Percentiles rank a stretch among this genome's conserved stretches.
phyloP scores from a whole-genome alignment of 2,329 filamentous ascomycete genomes.

The Pleurostoma richardsiae region DNA sequence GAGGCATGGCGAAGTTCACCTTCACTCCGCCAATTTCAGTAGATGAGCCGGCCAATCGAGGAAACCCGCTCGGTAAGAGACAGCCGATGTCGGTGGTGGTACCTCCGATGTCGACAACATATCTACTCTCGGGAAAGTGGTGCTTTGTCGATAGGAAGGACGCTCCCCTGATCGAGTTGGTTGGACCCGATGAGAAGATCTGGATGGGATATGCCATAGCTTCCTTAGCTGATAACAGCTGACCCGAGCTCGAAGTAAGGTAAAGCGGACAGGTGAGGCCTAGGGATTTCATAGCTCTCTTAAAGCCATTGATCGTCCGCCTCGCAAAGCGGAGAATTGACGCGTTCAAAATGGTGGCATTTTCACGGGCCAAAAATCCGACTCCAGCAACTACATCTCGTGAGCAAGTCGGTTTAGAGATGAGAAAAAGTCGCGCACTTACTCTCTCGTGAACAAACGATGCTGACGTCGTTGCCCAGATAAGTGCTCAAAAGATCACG shows the following conservation, averaged over 20 bases:
- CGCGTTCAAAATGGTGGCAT: conserved; percentile 48
- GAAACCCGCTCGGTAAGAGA: background rate
- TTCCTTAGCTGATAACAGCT: background rate
- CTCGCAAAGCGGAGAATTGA: conserved; percentile 42
- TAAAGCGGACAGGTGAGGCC: conserved; percentile 26
- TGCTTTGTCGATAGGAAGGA: background rate
- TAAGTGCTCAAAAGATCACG: conserved; percentile 40
- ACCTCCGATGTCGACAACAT: background rate
- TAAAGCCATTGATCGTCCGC: conserved; percentile 39
- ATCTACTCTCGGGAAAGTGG: background rate
- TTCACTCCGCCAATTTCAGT: background rate
- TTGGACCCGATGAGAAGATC: conserved; percentile 10
- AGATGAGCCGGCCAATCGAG: background rate
- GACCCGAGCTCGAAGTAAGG: background rate
- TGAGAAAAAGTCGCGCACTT: background rate
- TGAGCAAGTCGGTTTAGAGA: background rate
- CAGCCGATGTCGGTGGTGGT: background rate
- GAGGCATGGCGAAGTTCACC: background rate
- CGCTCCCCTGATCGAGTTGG: conserved; percentile 7
- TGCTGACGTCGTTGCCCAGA: conserved; percentile 23
- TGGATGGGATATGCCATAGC: background rate
- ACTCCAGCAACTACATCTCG: conserved; percentile 21
- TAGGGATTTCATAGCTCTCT: conserved; percentile 35
- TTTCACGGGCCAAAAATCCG: conserved; percentile 42
- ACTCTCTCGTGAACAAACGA: conserved; percentile 23